Evolutionary conservation across 345 rosid species (phyloP).

Genomic region (Firmiana major): DNA sequence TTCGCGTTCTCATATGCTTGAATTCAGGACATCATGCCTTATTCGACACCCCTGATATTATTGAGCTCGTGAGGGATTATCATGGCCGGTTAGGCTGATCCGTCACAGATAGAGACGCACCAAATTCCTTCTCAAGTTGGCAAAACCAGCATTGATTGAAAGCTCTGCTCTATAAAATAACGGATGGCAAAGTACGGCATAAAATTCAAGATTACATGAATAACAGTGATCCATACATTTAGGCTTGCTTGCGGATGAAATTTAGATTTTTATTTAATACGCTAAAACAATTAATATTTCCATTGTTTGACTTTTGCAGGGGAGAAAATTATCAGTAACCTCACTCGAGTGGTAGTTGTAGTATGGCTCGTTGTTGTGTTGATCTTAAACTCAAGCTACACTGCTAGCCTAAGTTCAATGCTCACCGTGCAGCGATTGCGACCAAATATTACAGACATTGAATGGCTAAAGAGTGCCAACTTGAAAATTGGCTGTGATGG

Average conservation of each 20-base stretch:
- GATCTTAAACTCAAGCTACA: slow-evolving; percentile 55
- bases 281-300: not conserved
- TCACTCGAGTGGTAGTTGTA: slow-evolving; percentile 44
- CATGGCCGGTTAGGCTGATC: too few species aligned
- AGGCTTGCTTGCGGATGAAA: not conserved
- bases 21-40: too few species aligned
- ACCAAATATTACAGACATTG: slow-evolving; percentile 35
- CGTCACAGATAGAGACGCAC: too few species aligned
- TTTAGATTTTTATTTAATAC: too few species aligned
- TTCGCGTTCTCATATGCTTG: too few species aligned
- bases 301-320: slow-evolving; percentile 26
- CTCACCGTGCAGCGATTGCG: slow-evolving; percentile 42
- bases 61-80: too few species aligned
- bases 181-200: not conserved
- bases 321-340: slow-evolving; percentile 34
- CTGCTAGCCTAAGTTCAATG: slow-evolving; percentile 53
- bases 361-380: slow-evolving; percentile 62
- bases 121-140: not conserved
- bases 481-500: slow-evolving; percentile 46
- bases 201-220: not conserved
- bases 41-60: too few species aligned
- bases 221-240: not conserved
- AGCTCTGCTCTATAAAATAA: not conserved
- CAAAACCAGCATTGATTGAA: not conserved
- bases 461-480: slow-evolving; percentile 26